These are phyloP conservation scores for Acrodontium crateriforme DNA, from an alignment of 2,329 filamentous ascomycete genomes.

Conservation along the genomic window DNA sequence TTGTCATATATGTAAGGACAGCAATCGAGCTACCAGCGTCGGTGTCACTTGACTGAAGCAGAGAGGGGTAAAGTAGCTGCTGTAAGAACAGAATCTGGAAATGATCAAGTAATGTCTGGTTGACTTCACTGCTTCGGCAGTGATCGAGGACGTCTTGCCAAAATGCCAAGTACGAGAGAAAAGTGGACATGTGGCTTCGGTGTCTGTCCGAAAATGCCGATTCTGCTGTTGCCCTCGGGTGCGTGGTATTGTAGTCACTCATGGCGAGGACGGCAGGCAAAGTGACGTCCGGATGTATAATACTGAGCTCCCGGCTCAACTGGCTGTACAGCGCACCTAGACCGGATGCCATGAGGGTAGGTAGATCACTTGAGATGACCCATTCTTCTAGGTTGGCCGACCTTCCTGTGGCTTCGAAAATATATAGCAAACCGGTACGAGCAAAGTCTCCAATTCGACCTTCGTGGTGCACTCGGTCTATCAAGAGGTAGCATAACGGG, in stretches of 20 bases:
- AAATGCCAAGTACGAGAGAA: constrained; percentile 86
- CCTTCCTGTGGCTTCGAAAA: constrained; percentile 82
- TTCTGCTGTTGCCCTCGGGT: constrained; percentile 56
- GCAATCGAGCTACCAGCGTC: constrained; percentile 94
- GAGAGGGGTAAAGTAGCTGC: constrained; percentile 87
- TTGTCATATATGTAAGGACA: constrained; percentile 81
- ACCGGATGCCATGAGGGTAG: constrained; percentile 92
- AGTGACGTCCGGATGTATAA: constrained; percentile 59
- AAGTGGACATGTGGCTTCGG: constrained; percentile 78
- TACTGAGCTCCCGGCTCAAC: constrained; percentile 62
- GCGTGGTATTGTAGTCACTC: constrained; percentile 71
- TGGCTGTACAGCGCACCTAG: constrained; percentile 66
- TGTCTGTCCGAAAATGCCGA: constrained; percentile 63
- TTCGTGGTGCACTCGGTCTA: constrained; percentile 94
- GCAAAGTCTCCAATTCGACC: constrained; percentile 93
- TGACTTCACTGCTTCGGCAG: constrained; percentile 81
- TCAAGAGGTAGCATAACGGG: constrained; percentile 84
- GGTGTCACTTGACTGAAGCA: constrained; percentile 91
- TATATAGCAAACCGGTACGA: constrained; percentile 81
- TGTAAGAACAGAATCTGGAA: constrained; percentile 95
- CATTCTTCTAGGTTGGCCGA: constrained; percentile 78
- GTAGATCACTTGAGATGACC: constrained; percentile 93
- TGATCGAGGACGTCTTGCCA: constrained; percentile 98
- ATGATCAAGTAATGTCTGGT: constrained; percentile 84
- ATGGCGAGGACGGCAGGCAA: constrained; percentile 74